Base-by-base conservation (phyloP, 345 rosid species). In the Eucalyptus viminalis region DNA sequence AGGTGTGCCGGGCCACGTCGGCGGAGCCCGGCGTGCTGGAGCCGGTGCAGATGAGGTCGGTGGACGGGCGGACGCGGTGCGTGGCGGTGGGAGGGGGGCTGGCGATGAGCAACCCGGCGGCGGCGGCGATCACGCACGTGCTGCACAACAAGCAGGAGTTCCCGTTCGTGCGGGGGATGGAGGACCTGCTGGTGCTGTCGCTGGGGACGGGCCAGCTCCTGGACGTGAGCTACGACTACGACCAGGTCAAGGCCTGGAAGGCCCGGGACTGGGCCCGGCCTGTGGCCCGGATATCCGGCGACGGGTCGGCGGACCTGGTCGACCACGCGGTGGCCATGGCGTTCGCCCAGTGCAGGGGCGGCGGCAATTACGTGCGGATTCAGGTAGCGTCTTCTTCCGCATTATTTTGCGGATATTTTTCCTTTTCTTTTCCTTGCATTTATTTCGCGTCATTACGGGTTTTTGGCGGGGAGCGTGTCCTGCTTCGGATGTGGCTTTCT, bases 251-350 rank as follows among this genome's bases (percentile, higher is more conserved):
- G 92, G 92, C 92, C 44, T 97, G 99, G 99, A 93, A 88, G 91
- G 95, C 93, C 89, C 97, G 95, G 93, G 97, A 97, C 65, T 97
- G 99, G 99, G 95, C 97, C 88, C 95, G 96, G 43, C 99, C 99
- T 12, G 91, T 96, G 88, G 96, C 97, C 72, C 94, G 97, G n/a
- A 97, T 97, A 21, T 93, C 99, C 4, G 95, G 95, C 24, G 99
- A 96, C 45, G 94, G 94, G 87, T 95, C 98, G 80, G 97, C 99
- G 8, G 99, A 97, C 90, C 93, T 96, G 34, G 97, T 96, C 67
- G 99, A 97, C 92, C 99, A 97, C 90, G 96, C 99, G 25, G 97
- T 97, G 49, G 98, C 99, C 56, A 94, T 97, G 98, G 99, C 99
- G 13, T 97, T 97, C 91, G 98, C 96, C 31, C 98, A 97, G 90